phyloP scores from a whole-genome alignment of 805 yeast genomes.

The Lachancea meyersii region DNA sequence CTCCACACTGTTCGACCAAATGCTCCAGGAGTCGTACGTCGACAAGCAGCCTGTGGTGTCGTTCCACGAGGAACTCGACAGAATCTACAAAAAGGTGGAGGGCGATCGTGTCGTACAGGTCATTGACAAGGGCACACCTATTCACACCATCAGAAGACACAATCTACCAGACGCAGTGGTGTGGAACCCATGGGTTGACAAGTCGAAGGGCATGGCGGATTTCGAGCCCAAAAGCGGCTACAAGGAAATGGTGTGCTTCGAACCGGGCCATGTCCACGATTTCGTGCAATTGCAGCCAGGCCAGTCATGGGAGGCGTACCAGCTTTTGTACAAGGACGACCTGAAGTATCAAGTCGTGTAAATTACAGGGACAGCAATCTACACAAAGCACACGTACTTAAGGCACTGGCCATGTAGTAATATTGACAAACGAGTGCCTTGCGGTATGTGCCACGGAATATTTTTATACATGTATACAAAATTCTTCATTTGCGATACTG shows the following conservation, averaged over 20 bases:
- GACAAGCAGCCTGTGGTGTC: slow-evolving; percentile 73
- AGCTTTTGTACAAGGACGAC: slow-evolving; percentile 50
- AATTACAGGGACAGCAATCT: too few species aligned
- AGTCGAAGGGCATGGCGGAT: slow-evolving; percentile 78
- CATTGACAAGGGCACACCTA: slow-evolving; percentile 62
- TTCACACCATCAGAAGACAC: slow-evolving; percentile 58
- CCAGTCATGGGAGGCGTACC: slow-evolving; percentile 67
- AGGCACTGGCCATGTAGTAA: too few species aligned
- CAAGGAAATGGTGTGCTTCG: slow-evolving; percentile 86
- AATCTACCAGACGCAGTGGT: slow-evolving; percentile 72
- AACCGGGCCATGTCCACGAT: slow-evolving; percentile 82
- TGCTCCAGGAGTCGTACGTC: slow-evolving; percentile 51
- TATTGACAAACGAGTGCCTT: too few species aligned
- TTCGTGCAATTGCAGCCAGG: slow-evolving; percentile 64
- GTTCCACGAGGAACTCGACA: slow-evolving; percentile 74
- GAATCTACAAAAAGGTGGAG: slow-evolving; percentile 66
- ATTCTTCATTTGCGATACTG: too few species aligned
- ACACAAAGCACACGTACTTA: too few species aligned
- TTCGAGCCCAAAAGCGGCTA: slow-evolving; percentile 82
- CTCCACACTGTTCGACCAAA: slow-evolving; percentile 67
- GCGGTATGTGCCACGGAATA: too few species aligned
- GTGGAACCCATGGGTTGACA: slow-evolving; percentile 96
- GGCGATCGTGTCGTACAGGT: slow-evolving; percentile 55
- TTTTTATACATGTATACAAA: too few species aligned
- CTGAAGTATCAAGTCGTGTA: slow-evolving; percentile 53